phyloP scores from a whole-genome alignment of 768 basidiomycete genomes.

The Trametes punicea region DNA sequence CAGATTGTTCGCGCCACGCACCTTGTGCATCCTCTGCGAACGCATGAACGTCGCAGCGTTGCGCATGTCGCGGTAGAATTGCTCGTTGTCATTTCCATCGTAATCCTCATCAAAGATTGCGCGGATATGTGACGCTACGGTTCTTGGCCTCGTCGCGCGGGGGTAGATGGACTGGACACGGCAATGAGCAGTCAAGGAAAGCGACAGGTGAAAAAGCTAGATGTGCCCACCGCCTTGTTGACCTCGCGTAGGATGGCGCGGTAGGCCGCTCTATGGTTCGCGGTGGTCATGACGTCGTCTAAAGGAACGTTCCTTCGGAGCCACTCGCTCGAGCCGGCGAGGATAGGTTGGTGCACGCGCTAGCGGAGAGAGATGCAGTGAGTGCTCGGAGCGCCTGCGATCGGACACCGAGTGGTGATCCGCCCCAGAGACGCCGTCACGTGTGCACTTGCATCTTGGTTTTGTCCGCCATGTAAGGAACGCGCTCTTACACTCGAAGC shows the following conservation, averaged over 20 bases:
- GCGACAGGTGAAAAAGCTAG: conserved; percentile 16
- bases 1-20: conserved; percentile 30
- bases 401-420: neutral
- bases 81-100: conserved; percentile 16
- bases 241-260: conserved; percentile 54
- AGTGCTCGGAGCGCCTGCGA: conserved; percentile 3
- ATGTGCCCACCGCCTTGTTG: conserved; percentile 44
- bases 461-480: conserved; percentile 14
- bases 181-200: neutral
- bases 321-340: neutral
- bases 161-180: conserved; percentile 37
- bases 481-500: neutral
- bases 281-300: conserved; percentile 9
- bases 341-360: neutral
- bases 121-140: conserved; percentile 52
- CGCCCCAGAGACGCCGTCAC: conserved; percentile 4
- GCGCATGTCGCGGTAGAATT: conserved; percentile 47
- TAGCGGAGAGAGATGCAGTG: neutral
- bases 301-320: neutral
- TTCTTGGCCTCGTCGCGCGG: conserved; percentile 36
- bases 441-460: neutral
- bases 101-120: conserved; percentile 45
- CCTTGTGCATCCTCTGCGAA: conserved; percentile 77
- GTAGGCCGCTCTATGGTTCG: conserved; percentile 34
- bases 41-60: conserved; percentile 65